Evolutionary conservation across 192 early-diverging fungal species (phyloP), one percentile per base, ranked within the genome.

Genomic region (Gigaspora rosea): DNA sequence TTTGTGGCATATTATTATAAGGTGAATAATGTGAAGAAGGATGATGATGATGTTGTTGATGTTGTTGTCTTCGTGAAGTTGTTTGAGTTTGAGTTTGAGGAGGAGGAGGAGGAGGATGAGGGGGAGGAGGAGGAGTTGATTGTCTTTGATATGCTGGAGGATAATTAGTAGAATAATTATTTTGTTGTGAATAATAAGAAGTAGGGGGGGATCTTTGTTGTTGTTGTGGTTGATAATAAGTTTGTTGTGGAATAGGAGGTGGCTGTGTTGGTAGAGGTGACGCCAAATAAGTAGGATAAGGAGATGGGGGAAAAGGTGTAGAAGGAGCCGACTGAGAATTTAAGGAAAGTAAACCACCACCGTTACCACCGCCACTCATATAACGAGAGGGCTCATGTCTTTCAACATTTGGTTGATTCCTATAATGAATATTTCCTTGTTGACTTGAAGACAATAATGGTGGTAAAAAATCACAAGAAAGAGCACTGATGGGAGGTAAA

Each of bases 401-500:
- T 18, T 67, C 47, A 49, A 47, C 12, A 47, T 48, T 67, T 67
- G 35, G 5, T 18, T 22, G 20, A 33, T 51, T 46, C 16, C 32
- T 62, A 62, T 67, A 15, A 67, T 20, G 36, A 49, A 46, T 67
- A 48, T 12, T 20, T 47, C 27, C 61, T 63, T 63, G 61, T 63
- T 22, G 61, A 33, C 36, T 41, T 48, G 41, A 48, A 67, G 65
- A 67, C 27, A 62, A 32, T 20, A 62, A 15, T 67, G 65, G 65
- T 36, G 65, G 65, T 47, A 67, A 67, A 47, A 47, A 9, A 18
- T 67, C 41, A 20, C 41, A 71, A 32, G 69, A 8, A 27, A 71
- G 32, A 8, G 69, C 27, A 20, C 69, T 71, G 20, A 71, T 71
- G 47, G 69, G 69, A 71, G 69, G 69, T 35, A 71, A 71, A 36